Conservation (phyloP, 164 flowering plant genomes). For the Tetrastigma voinierianum region DNA sequence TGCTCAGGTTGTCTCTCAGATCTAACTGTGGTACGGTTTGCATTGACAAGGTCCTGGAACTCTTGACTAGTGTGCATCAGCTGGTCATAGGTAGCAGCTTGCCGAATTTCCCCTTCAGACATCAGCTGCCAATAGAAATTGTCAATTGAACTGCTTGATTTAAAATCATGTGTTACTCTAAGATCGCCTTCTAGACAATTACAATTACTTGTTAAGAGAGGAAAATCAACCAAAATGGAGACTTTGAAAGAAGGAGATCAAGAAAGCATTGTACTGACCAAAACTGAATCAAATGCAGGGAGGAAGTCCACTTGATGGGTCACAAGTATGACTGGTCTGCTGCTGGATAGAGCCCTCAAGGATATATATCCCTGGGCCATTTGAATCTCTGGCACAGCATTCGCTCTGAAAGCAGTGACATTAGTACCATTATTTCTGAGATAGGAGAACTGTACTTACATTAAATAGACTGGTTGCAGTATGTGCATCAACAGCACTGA, state of each 20-base stretch:
- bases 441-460: constrained; percentile 27
- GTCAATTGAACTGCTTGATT: too few relatives aligned
- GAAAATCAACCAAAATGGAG: too few relatives aligned
- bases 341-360: constrained; percentile 62
- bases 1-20: constrained; percentile 32
- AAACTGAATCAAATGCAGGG: constrained; percentile 65
- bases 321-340: constrained; percentile 81
- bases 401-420: neutral
- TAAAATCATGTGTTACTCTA: too few relatives aligned
- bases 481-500: constrained; percentile 94
- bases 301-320: constrained; percentile 98
- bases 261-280: constrained; percentile 49
- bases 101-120: constrained; percentile 56
- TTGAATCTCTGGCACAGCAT: constrained; percentile 8
- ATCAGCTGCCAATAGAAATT: constrained; percentile 43
- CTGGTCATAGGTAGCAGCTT: constrained; percentile 47
- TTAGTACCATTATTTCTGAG: neutral
- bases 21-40: constrained; percentile 58
- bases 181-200: too few relatives aligned
- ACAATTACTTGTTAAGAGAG: too few relatives aligned
- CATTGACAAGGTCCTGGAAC: constrained; percentile 69
- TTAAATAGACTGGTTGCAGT: constrained; percentile 74
- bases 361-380: constrained; percentile 69
- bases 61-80: constrained; percentile 48
- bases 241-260: too few relatives aligned